These are phyloP conservation scores for Tilletia walkeri DNA, from an alignment of 1,284 basidiomycete genomes.

Conservation along the genomic window DNA sequence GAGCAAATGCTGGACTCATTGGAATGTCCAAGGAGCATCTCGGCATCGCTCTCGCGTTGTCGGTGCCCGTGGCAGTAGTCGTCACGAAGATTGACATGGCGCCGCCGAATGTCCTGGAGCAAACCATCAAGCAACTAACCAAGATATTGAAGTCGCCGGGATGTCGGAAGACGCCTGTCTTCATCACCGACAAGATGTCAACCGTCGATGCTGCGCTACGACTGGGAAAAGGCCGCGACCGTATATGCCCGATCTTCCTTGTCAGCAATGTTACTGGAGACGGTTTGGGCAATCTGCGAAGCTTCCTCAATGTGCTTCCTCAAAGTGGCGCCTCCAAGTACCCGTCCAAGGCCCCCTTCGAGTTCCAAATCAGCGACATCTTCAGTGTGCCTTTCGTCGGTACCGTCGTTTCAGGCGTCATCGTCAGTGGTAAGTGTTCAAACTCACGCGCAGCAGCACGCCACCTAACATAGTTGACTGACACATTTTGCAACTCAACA, in stretches of 20 bases:
- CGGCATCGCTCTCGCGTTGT: conserved; percentile 87
- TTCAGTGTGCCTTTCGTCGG: conserved; percentile 83
- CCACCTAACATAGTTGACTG: neutral
- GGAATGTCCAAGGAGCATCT: conserved; percentile 95
- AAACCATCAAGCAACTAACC: conserved; percentile 85
- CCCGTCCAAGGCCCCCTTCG: conserved; percentile 70
- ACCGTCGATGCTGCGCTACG: conserved; percentile 45
- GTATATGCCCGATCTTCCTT: conserved; percentile 87
- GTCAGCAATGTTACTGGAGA: conserved; percentile 92
- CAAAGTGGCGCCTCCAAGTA: conserved; percentile 49
- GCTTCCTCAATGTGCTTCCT: conserved; percentile 56
- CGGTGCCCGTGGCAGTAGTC: conserved; percentile 88
- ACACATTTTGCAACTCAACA: neutral
- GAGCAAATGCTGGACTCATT: conserved; percentile 87
- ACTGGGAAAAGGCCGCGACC: conserved; percentile 35
- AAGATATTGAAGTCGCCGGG: conserved; percentile 93
- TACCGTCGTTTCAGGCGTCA: conserved; percentile 88
- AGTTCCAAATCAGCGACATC: conserved; percentile 63
- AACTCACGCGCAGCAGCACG: neutral
- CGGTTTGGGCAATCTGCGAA: conserved; percentile 68
- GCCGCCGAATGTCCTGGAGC: conserved; percentile 80
- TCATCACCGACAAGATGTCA: conserved; percentile 37
- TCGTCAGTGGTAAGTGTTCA: conserved; percentile 58
- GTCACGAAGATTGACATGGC: conserved; percentile 99
- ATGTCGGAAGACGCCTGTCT: conserved; percentile 61